Evolutionary conservation across 495 filamentous ascomycete species (phyloP), one percentile per base, ranked within the genome.

Genomic region (Penicillium robsamsonii): DNA sequence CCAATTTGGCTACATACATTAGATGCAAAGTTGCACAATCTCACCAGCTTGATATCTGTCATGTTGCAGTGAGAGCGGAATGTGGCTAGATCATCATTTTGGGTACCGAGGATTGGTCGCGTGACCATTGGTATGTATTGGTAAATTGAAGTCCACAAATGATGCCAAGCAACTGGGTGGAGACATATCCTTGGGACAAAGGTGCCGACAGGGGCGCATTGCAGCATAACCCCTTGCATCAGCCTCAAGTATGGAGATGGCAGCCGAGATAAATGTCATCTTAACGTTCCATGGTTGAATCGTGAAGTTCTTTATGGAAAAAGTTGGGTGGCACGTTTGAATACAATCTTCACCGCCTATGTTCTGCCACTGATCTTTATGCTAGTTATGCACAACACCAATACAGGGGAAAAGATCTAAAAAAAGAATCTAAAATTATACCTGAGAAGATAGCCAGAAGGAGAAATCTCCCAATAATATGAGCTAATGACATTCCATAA

Each of bases 151-250:
- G 6, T 10, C 18, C 47, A 25, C 37, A 35, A 20, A 25, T 15
- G 31, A 25, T 37, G 31, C 47, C 33, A 37, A 38, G 29, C 47
- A 17, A 6, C 33, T 18, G 0, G 29, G 25, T 18, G 17, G 15
- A 11, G 15, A 27, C 13, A 17, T 5, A 18, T 46, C 15, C 20
- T 25, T 2, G 10, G n/a, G 13, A 38, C 4, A 38, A 24, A 24
- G 5, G 5, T 35, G 47, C 22, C 47, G 47, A 50, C 13, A 50
- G 8, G 47, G 47, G 20, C 22, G 31, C 47, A 25, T 50, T n/a
- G 33, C 20, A 50, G 15, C 0, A 12, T 0, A 22, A 17, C 47
- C 31, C 47, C 47, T 50, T 50, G 47, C 47, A 17, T 6, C 29
- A 48, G 15, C 4, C 12, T 12, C 47, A 38, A 17, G 33, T 37